Conservation (phyloP, 1,284 basidiomycete genomes). For the Kwoniella shivajii region DNA sequence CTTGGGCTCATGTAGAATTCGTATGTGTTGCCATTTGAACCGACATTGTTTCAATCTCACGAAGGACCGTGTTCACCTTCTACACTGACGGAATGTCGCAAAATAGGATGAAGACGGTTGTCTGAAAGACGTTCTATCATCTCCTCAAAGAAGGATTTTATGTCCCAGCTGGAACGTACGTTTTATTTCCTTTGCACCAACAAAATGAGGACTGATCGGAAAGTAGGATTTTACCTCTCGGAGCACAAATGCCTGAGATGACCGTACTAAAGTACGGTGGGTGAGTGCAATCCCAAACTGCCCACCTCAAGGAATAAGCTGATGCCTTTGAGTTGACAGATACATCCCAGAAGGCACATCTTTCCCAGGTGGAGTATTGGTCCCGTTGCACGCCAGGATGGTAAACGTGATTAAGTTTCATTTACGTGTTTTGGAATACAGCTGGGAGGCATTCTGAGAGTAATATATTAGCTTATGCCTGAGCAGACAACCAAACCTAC, state of each 20-base stretch:
- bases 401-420: constrained; percentile 34
- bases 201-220: too few relatives aligned
- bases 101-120: constrained; percentile 40
- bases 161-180: constrained; percentile 40
- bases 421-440: too few relatives aligned
- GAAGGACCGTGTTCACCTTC: too few relatives aligned
- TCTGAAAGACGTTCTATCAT: constrained; percentile 30
- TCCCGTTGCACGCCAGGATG: constrained; percentile 43
- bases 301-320: too few relatives aligned
- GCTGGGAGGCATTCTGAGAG: too few relatives aligned
- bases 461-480: constrained; percentile 16
- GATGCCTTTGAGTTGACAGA: constrained; percentile 12
- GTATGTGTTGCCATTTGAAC: too few relatives aligned
- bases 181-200: neutral
- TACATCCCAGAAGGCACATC: constrained; percentile 44
- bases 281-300: constrained; percentile 15
- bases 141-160: constrained; percentile 35
- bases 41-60: too few relatives aligned
- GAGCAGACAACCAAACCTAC: constrained; percentile 7
- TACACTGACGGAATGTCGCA: too few relatives aligned
- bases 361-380: constrained; percentile 41
- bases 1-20: constrained; percentile 38
- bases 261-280: constrained; percentile 43
- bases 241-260: constrained; percentile 37
- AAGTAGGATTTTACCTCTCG: constrained; percentile 37